phyloP scores from a whole-genome alignment of 345 rosid species.

The Lepidium aucheri region DNA sequence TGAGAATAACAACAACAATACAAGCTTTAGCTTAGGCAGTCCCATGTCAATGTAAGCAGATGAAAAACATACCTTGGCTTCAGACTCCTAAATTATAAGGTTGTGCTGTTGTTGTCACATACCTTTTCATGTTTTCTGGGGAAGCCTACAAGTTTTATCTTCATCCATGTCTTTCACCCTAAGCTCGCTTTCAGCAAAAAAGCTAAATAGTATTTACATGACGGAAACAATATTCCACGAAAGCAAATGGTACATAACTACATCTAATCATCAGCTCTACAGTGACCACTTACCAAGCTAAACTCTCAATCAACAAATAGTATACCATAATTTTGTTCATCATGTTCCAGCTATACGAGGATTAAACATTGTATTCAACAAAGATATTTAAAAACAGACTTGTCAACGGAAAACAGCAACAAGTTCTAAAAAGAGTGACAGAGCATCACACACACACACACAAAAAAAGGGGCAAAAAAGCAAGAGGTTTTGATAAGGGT shows the following conservation, averaged over 20 bases:
- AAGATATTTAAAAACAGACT: background rate
- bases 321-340: background rate
- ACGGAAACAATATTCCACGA: background rate
- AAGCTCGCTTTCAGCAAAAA: background rate
- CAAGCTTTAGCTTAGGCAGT: slow-evolving; percentile 7
- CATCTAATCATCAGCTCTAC: slow-evolving; percentile 4
- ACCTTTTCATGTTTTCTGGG: background rate
- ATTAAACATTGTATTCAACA: background rate
- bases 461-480: background rate
- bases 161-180: background rate
- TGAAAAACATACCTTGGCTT: background rate
- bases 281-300: background rate
- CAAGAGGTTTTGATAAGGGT: background rate
- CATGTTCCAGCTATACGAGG: background rate
- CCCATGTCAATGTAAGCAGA: background rate
- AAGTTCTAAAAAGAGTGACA: background rate
- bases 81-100: background rate
- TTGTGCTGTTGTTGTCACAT: background rate
- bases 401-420: background rate
- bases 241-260: background rate
- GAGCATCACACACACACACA: too few relatives aligned
- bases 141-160: background rate
- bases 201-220: background rate
- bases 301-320: background rate
- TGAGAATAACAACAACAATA: slow-evolving; percentile 1